phyloP scores from a whole-genome alignment of 2,329 filamentous ascomycete genomes.

The Beauveria caledonica region DNA sequence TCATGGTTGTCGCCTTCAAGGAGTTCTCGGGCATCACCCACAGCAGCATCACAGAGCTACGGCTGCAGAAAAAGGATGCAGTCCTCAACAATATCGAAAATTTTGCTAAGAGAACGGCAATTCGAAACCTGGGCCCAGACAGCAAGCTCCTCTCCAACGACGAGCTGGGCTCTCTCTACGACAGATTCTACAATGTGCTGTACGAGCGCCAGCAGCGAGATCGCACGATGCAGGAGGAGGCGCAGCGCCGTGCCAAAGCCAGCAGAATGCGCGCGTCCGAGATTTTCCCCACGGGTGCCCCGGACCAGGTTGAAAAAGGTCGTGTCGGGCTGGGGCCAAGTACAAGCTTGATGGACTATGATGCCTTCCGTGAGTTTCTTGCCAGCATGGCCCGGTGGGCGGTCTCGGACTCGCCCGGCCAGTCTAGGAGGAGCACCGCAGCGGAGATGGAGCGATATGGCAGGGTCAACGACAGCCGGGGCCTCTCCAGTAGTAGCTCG shows the following conservation, averaged over 20 bases:
- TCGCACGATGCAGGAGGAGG: conserved; percentile 68
- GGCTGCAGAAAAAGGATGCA: conserved; percentile 85
- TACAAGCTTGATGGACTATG: conserved; percentile 92
- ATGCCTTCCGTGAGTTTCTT: conserved; percentile 89
- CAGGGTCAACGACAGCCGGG: conserved; percentile 51
- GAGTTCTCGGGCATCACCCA: conserved; percentile 96
- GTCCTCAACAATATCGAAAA: conserved; percentile 94
- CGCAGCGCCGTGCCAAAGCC: conserved; percentile 55
- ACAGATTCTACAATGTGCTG: conserved; percentile 84
- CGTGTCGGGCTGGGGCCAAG: conserved; percentile 83
- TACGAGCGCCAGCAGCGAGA: conserved; percentile 87
- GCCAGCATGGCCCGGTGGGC: conserved; percentile 89
- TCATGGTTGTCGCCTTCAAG: conserved; percentile 99
- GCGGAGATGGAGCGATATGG: conserved; percentile 47
- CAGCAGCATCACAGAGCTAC: conserved; percentile 78
- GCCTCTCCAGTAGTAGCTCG: conserved; percentile 34
- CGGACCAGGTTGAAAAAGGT: conserved; percentile 64
- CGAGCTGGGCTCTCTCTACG: conserved; percentile 84
- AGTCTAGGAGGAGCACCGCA: conserved; percentile 39
- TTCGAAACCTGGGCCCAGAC: conserved; percentile 89
- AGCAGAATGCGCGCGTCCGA: conserved; percentile 36
- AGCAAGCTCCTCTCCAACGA: conserved; percentile 83
- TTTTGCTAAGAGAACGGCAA: conserved; percentile 93
- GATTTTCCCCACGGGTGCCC: conserved; percentile 27
- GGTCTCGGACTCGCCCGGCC: conserved; percentile 71